Evolutionary conservation across 1,284 basidiomycete genomes (phyloP), one percentile per base, ranked within the genome.

Genomic region (Moniliophthora roreri): DNA sequence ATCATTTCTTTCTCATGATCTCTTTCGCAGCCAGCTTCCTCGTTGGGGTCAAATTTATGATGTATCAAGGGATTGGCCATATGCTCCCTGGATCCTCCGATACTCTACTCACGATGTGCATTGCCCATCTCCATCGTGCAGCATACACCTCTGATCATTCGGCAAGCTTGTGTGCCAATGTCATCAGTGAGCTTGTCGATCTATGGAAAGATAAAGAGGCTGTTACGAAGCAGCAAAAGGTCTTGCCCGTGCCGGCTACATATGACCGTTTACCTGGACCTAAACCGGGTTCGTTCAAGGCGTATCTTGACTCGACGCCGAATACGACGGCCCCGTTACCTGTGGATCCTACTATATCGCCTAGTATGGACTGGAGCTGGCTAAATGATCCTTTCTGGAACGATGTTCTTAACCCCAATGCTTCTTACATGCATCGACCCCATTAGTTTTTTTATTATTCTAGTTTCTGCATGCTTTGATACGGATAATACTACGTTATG

Each of bases 1-100:
- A 58, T 37, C 40, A 46, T 32, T 35, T 51, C 28, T 56, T 58
- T 24, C 50, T 41, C 16, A 51, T 55, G 54, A 39, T 58, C 26
- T 49, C 51, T 4, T 56, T 58, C 32, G 54, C 54, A 4, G 54
- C 57, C 2, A 50, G 51, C 24, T 53, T 55, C 24, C 28, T 58
- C 4, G 50, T 58, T 11, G 57, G 54, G 7, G 38, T 42, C 21
- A 55, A 53, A 24, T 53, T 58, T 26, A 36, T 58, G 8, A 45
- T 56, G 4, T 8, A 50, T 7, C 23, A 53, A 8, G 45, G 41
- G 3, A 26, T 53, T 1, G 49, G 51, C 5, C 28, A 42, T 10
- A 49, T 56, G 18, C 44, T 55, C 20, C 50, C 54, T 6, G 57
- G 54, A 9, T 55, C 51, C 15, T 23, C 44, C 4, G 24, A 46